Base-by-base conservation (phyloP, 495 filamentous ascomycete species). In the Astrocystis sublimbata region DNA sequence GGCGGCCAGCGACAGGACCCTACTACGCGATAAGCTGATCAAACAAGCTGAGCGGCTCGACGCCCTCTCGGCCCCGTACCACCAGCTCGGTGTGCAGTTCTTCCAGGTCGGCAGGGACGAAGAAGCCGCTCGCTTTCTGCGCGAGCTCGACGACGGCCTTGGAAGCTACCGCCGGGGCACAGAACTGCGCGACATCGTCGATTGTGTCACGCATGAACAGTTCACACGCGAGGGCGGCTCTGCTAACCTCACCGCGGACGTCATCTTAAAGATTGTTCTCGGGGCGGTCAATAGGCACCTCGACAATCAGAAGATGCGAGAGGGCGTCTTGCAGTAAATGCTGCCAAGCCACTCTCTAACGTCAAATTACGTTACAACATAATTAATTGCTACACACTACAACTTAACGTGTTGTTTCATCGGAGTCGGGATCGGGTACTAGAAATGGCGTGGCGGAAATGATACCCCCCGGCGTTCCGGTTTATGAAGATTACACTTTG, bases 81-180 rank as follows among this genome's bases (percentile, higher is more conserved):
- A 91, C 81, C 94, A 98, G 76, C 79, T 97, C 12, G 94, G 96
- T 12, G 87, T 98, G 59, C 94, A 98, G 75, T 97, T 98, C 77
- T 94, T 98, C 77, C 94, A 98, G 78, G 89, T 98, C 56, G 94
- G 94, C 49, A 81, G 85, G 31, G 92, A 97, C 67, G 64, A 73
- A 5, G 76, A 65, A 0, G 94, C 92, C 0, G 76, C 77, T 1
- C 35, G 70, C 78, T 72, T 86, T 88, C 64, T 75, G 96, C 58
- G 72, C 85, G 76, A 84, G 45, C 77, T 98, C 41, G 94, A 98
- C 70, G 91, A 98, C 76, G 83, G 82, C 17, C 74, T 98, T 31
- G 81, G 50, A 6, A 58, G 28, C 4, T 35, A 51, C n/a, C 42
- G 75, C 8, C 79, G 79, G 56, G 68, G 74, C 28, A 78, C 81